These are phyloP conservation scores for Falciphora oryzae DNA, from an alignment of 2,329 filamentous ascomycete genomes.

Conservation along the genomic window DNA sequence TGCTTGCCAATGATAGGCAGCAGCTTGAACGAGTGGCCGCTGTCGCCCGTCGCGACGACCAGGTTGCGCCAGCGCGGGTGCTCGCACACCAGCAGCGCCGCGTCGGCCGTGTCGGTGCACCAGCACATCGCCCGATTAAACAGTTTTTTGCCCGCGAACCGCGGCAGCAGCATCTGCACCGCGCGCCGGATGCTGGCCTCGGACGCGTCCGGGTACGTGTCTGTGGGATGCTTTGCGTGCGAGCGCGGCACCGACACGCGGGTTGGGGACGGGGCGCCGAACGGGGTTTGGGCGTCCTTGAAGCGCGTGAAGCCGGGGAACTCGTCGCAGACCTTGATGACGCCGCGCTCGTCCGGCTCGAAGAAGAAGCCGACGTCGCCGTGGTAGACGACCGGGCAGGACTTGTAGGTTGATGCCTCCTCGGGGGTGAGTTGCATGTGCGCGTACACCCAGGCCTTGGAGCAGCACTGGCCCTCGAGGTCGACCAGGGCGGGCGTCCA, in stretches of 20 bases:
- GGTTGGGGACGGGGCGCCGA: conserved; percentile 23
- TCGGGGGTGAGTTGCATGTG: conserved; percentile 36
- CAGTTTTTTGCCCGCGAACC: too few species aligned
- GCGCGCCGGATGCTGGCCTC: too few species aligned
- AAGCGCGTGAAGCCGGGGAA: conserved; percentile 34
- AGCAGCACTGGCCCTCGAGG: conserved; percentile 31
- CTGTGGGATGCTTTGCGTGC: conserved; percentile 30
- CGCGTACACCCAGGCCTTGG: conserved; percentile 40
- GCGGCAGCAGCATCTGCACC: too few species aligned
- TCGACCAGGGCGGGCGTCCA: conserved; percentile 31
- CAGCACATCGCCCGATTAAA: too few species aligned
- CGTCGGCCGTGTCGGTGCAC: too few species aligned
- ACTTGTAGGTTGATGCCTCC: conserved; percentile 35
- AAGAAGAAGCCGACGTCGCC: conserved; percentile 44
- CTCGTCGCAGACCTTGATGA: conserved; percentile 33
- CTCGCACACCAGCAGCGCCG: conserved; percentile 28
- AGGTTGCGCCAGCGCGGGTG: conserved; percentile 39
- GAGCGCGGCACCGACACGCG: conserved; percentile 29
- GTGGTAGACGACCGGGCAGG: conserved; percentile 38
- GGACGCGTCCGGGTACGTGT: conserved; percentile 29
- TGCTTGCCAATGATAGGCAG: conserved; percentile 22
- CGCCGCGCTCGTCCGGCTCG: conserved; percentile 35
- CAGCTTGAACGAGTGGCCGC: conserved; percentile 59
- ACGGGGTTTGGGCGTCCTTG: conserved; percentile 26
- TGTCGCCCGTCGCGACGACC: conserved; percentile 50